These are phyloP conservation scores for Fraxinus americana DNA, from an alignment of 257 asterid species.

Conservation along the genomic window DNA sequence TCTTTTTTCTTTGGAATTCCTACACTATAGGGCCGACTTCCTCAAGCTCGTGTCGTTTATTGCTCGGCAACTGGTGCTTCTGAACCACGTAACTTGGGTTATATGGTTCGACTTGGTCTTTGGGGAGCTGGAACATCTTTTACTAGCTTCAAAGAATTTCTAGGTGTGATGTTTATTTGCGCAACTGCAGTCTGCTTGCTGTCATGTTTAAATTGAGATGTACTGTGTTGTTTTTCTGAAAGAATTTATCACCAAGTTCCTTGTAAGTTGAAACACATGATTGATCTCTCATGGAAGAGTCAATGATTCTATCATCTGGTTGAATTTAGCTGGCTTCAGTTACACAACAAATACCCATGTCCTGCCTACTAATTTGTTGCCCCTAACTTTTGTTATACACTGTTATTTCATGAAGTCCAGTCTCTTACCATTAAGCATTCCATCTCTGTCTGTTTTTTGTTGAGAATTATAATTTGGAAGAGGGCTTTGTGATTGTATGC, in stretches of 20 bases:
- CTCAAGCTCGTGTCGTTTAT: constrained; percentile 92
- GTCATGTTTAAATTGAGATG: background rate
- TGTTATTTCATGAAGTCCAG: background rate
- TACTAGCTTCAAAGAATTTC: constrained; percentile 69
- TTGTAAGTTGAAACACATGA: background rate
- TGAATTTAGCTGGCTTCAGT: constrained; percentile 14
- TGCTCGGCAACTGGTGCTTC: constrained; percentile 99
- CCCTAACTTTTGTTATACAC: constrained; percentile 10
- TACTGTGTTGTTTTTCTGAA: background rate
- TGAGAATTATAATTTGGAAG: background rate
- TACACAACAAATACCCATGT: background rate
- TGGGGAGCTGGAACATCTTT: constrained; percentile 99
- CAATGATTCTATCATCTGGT: constrained; percentile 5
- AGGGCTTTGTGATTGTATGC: background rate
- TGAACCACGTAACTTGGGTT: constrained; percentile 98
- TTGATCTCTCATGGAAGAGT: background rate
- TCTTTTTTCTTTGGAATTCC: constrained; percentile 31
- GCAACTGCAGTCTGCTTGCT: constrained; percentile 17
- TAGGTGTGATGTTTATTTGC: constrained; percentile 59
- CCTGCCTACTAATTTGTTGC: constrained; percentile 9
- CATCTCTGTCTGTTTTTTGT: constrained; percentile 11
- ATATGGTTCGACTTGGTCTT: constrained; percentile 99
- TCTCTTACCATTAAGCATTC: background rate
- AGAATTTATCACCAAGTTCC: background rate
- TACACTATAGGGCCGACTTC: constrained; percentile 84